Evolutionary conservation across 345 rosid species (phyloP).

Genomic region (Erucastrum elatum): DNA sequence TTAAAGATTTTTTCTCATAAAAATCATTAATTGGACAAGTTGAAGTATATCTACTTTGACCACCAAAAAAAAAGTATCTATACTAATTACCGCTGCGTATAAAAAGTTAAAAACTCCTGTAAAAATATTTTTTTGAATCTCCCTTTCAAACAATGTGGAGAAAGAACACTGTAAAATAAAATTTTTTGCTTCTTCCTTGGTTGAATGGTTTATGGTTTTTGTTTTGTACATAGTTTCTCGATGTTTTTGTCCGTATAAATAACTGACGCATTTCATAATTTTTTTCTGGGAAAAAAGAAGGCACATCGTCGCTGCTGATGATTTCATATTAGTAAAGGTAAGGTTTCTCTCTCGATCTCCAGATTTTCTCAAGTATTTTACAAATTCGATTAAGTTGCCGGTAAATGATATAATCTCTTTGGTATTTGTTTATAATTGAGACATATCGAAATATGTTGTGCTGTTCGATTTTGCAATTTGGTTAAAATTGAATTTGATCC

Average conservation of each 20-base stretch:
- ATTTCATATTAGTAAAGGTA: constrained; percentile 3
- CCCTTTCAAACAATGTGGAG: neutral
- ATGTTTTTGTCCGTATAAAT: constrained; percentile 12
- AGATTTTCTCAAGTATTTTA: constrained; percentile 18
- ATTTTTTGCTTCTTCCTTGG: neutral
- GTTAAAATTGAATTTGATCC: constrained; percentile 3
- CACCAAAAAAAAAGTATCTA: neutral
- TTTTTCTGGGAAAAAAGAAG: constrained; percentile 5
- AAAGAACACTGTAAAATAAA: neutral
- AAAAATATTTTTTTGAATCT: neutral
- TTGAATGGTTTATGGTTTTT: neutral
- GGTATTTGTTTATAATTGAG: neutral
- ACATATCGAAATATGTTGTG: neutral
- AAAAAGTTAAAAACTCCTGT: neutral
- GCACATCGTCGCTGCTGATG: neutral
- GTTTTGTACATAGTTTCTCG: neutral
- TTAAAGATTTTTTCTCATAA: neutral
- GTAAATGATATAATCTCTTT: neutral
- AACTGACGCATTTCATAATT: constrained; percentile 1
- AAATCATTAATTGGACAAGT: neutral
- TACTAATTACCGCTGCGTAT: neutral
- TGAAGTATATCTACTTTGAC: neutral
- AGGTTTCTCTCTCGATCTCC: neutral
- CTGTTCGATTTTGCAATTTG: neutral
- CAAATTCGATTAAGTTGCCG: neutral